Evolutionary conservation across 148 eudicot species (phyloP).

Genomic region (Cornus kousa): DNA sequence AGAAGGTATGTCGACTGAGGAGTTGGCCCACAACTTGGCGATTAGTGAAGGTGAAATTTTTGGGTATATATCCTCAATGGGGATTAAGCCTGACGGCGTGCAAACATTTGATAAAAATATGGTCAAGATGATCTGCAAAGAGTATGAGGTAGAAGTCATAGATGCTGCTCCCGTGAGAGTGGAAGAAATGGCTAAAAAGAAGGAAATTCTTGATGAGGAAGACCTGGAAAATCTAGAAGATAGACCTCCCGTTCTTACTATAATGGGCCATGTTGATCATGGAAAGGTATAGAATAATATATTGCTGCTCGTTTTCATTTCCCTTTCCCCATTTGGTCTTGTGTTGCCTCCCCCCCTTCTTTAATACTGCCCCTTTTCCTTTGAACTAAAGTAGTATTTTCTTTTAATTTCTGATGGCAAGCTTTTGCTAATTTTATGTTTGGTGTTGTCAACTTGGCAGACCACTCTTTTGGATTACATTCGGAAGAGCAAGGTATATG

Average conservation of each 20-base stretch:
- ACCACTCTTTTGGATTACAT: conserved; percentile 93
- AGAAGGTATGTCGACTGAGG: conserved; percentile 83
- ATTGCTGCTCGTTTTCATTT: background rate
- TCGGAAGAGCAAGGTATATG: conserved; percentile 84
- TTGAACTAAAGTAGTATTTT: background rate
- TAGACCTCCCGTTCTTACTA: conserved; percentile 94
- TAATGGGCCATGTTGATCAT: conserved; percentile 99
- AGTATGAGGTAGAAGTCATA: conserved; percentile 80
- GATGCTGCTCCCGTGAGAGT: conserved; percentile 59
- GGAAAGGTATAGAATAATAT: conserved; percentile 64
- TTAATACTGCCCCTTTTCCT: background rate
- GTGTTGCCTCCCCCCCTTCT: background rate
- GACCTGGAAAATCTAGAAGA: conserved; percentile 81
- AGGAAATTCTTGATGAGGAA: conserved; percentile 76
- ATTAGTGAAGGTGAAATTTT: conserved; percentile 90
- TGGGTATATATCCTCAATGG: conserved; percentile 73
- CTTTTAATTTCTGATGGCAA: conserved; percentile 11
- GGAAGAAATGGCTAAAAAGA: conserved; percentile 91
- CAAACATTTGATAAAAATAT: conserved; percentile 75
- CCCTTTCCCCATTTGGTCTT: no score
- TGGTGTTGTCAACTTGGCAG: conserved; percentile 48
- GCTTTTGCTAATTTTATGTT: conserved; percentile 31
- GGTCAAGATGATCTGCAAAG: conserved; percentile 92
- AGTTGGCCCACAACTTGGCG: conserved; percentile 87
- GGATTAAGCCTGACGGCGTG: conserved; percentile 82